Conservation (phyloP, 176 grass and related monocot genomes). For the Guadua angustifolia region DNA sequence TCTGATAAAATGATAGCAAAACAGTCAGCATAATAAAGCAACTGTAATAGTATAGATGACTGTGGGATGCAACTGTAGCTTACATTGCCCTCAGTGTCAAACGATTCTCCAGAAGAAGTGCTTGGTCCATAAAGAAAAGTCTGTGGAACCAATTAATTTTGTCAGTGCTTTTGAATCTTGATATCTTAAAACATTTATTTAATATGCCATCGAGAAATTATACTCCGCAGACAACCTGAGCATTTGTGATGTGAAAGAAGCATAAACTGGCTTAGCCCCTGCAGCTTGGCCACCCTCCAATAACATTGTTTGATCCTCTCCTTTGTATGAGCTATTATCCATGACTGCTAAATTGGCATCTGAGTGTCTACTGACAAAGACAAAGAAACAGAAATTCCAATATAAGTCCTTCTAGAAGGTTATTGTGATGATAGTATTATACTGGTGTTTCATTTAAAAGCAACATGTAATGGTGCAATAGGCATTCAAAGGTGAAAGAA, state of each 20-base stretch:
- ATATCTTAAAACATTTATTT: conserved; percentile 37
- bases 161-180: conserved; percentile 31
- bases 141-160: conserved; percentile 51
- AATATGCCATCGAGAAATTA: conserved; percentile 20
- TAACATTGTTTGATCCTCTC: conserved; percentile 65
- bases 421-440: neutral
- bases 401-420: conserved; percentile 38
- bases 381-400: conserved; percentile 33
- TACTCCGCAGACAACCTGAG: conserved; percentile 58
- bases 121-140: conserved; percentile 80
- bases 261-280: conserved; percentile 59
- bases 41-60: conserved; percentile 3
- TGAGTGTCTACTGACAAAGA: conserved; percentile 73
- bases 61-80: conserved; percentile 42
- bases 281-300: conserved; percentile 71
- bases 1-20: conserved; percentile 59
- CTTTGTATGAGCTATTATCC: conserved; percentile 65
- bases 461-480: conserved; percentile 27
- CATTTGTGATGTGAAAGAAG: conserved; percentile 68
- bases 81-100: conserved; percentile 81
- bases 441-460: conserved; percentile 36
- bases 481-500: conserved; percentile 15
- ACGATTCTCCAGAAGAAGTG: conserved; percentile 80
- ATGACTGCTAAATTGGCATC: conserved; percentile 73
- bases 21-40: conserved; percentile 45